Percentiles rank a stretch among this genome's conserved stretches.
Evolutionary conservation across 768 basidiomycete genomes (phyloP).

Genomic region (Lyophyllum decastes): DNA sequence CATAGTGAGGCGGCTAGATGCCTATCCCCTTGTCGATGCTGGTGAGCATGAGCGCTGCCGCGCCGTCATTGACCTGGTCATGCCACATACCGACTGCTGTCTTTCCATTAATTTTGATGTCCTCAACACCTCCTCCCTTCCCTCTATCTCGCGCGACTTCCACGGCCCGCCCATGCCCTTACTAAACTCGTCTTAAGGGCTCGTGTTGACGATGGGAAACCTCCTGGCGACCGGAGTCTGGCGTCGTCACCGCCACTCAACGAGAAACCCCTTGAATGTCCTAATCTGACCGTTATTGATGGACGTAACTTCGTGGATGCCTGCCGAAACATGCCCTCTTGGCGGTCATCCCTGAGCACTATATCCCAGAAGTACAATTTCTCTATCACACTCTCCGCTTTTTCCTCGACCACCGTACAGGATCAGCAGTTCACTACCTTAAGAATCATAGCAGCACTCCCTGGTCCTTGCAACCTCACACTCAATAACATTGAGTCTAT

Average conservation of each 20-base stretch:
- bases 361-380: too few species aligned
- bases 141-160: background rate
- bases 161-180: too few species aligned
- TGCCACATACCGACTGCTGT: background rate
- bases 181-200: background rate
- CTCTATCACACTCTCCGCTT: too few species aligned
- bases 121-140: background rate
- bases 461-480: too few species aligned
- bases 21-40: background rate
- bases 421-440: too few species aligned
- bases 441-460: too few species aligned
- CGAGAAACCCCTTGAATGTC: background rate
- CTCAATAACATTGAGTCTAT: too few species aligned
- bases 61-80: background rate
- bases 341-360: too few species aligned
- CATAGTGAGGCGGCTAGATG: background rate
- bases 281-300: background rate
- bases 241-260: background rate
- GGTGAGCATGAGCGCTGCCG: slow-evolving; percentile 5
- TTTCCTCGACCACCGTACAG: too few species aligned
- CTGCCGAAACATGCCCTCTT: background rate
- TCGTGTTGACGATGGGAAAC: background rate
- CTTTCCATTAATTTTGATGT: background rate
- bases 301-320: background rate
- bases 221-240: background rate